Conservation (phyloP, 2,329 filamentous ascomycete species). For the Xylaria sp. region DNA sequence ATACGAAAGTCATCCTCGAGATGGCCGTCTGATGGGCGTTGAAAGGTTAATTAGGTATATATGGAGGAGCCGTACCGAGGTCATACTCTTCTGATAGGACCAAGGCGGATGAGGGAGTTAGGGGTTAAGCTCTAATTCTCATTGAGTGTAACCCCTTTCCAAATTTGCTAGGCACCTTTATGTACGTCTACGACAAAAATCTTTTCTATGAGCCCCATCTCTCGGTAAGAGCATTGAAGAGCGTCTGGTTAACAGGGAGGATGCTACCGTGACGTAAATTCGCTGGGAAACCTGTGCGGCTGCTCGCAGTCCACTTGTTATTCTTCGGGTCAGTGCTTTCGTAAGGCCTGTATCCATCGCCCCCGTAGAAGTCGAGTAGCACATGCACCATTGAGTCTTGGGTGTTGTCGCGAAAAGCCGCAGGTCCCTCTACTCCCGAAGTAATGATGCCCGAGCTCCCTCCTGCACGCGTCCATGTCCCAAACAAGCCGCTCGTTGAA, state of each 20-base stretch:
- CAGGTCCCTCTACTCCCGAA: constrained; percentile 51
- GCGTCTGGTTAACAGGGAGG: constrained; percentile 51
- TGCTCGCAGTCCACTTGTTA: constrained; percentile 54
- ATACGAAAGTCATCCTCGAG: no score
- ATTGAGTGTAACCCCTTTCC: neutral
- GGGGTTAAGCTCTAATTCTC: neutral
- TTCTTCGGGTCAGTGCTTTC: constrained; percentile 50
- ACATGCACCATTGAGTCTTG: constrained; percentile 50
- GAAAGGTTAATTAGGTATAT: no score
- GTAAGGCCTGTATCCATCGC: constrained; percentile 56
- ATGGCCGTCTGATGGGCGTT: no score
- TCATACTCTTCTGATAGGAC: no score
- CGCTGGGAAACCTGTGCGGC: constrained; percentile 49
- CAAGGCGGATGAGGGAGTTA: no score
- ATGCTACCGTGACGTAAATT: constrained; percentile 59
- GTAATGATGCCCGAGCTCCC: constrained; percentile 50
- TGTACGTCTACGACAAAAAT: neutral
- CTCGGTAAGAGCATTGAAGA: constrained; percentile 49
- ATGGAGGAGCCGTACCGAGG: no score
- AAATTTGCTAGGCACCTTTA: neutral
- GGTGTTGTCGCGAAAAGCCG: constrained; percentile 51
- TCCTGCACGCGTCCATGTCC: constrained; percentile 56
- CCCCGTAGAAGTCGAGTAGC: constrained; percentile 56
- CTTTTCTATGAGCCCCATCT: constrained; percentile 42
- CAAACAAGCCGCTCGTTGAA: constrained; percentile 55